Base-by-base conservation (phyloP, 2,329 filamentous ascomycete genomes). In the Colletotrichum eleusines region DNA sequence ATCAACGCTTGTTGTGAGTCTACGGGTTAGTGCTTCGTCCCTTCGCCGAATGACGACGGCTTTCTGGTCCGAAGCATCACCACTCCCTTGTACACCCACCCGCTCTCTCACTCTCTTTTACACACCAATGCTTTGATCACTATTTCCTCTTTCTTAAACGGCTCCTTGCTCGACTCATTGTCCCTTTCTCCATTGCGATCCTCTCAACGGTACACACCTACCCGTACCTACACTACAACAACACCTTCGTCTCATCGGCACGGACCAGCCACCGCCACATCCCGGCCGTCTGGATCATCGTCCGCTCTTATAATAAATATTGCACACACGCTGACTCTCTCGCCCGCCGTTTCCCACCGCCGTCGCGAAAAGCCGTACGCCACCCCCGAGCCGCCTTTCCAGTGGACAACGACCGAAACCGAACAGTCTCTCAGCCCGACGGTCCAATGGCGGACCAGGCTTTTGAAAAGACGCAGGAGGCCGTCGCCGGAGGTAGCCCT, bases 391-490 rank as follows among this genome's bases (percentile, higher is more conserved):
- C 8, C n/a, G 6, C n/a, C 2, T 26, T 35, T n/a, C 31, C 59
- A 35, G 61, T 28, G 28, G 16, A 20, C 50, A 35, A 50, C n/a
- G 31, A 16, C 44, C 28, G n/a, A 61, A 57, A n/a, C 38, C 51
- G 44, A 42, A 16, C 9, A 18, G 11, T 28, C 18, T 28, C 48
- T 44, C 42, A 66, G 38, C 61, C 40, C 60, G 20, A 62, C 50
- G 54, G 69, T 61, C 63, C 69, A 66, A 79, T 79, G 78, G 76
- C 77, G 40, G 78, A 79, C 66, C 78, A 70, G 31, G 74, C 73
- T 44, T 71, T 76, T 40, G 75, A 76, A 73, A 78, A 76, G 71
- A 76, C 74, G 20, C 76, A 78, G 64, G 75, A 77, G 74, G 77
- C 76, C 44, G 75, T 76, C 53, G 75, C 74, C 54, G 74, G 75